These are phyloP conservation scores for Talaromyces sp. DNA, from an alignment of 2,329 filamentous ascomycete species.

Conservation along the genomic window DNA sequence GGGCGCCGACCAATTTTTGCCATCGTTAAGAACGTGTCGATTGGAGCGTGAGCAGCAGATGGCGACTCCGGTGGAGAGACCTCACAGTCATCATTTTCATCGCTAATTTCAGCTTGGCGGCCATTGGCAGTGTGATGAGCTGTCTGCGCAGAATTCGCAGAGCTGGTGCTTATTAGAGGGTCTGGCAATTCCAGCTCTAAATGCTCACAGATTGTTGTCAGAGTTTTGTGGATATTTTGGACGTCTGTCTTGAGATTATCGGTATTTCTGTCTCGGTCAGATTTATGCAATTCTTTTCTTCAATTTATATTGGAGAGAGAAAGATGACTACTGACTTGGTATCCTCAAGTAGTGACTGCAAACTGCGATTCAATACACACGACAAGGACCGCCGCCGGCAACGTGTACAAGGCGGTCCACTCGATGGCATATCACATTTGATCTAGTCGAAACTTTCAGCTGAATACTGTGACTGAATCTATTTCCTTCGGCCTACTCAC, in stretches of 20 bases:
- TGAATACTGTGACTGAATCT: neutral
- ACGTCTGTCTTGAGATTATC: constrained; percentile 27
- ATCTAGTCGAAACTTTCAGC: constrained; percentile 17
- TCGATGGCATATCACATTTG: constrained; percentile 43
- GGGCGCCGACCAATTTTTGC: constrained; percentile 27
- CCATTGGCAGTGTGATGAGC: neutral
- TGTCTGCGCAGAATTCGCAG: constrained; percentile 8
- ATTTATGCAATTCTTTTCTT: neutral
- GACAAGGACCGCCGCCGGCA: constrained; percentile 41
- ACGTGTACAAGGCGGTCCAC: constrained; percentile 42
- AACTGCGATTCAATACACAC: constrained; percentile 43
- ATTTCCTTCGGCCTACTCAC: constrained; percentile 18
- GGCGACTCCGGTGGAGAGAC: constrained; percentile 29
- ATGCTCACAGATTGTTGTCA: constrained; percentile 28
- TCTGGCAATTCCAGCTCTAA: constrained; percentile 24
- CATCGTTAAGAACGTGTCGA: constrained; percentile 31
- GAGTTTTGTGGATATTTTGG: constrained; percentile 19
- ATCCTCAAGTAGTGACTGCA: constrained; percentile 40
- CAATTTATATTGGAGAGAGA: neutral
- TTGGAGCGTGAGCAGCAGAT: constrained; percentile 29
- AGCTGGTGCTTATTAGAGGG: constrained; percentile 1
- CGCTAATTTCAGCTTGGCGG: neutral
- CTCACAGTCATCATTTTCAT: constrained; percentile 29
- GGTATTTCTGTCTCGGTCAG: constrained; percentile 18
- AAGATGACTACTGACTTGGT: constrained; percentile 22